phyloP scores from a whole-genome alignment of 495 filamentous ascomycete species.

The Aspergillus carlsbadensis region DNA sequence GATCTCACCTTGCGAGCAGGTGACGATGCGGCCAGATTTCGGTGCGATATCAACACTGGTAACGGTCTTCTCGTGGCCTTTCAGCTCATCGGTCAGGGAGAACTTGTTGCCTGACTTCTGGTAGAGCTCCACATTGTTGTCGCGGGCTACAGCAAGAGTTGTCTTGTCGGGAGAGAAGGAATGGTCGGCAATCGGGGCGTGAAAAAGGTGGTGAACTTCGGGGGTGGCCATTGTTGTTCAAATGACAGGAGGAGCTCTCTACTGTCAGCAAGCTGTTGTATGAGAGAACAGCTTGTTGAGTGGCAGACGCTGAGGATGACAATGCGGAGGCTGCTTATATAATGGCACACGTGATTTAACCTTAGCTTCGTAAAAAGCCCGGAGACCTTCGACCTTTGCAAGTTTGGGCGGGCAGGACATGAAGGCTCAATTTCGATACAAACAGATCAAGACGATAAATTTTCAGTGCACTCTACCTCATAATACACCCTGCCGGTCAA shows the following conservation, averaged over 20 bases:
- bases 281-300: conserved; percentile 2
- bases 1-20: conserved; percentile 84
- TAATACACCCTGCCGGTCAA: not conserved
- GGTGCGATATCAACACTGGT: conserved; percentile 96
- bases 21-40: conserved; percentile 85
- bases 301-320: not conserved
- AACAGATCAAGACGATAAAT: not conserved
- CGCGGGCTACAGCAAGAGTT: conserved; percentile 87
- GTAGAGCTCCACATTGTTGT: conserved; percentile 91
- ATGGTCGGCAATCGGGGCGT: conserved; percentile 94
- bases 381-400: not conserved
- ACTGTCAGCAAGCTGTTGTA: conserved; percentile 64
- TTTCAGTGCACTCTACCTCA: not conserved
- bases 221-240: conserved; percentile 69
- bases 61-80: conserved; percentile 94
- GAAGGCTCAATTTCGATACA: not conserved
- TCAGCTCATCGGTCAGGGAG: conserved; percentile 83
- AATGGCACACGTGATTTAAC: conserved; percentile 20
- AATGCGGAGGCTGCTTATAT: conserved; percentile 19
- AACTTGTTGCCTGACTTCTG: conserved; percentile 69
- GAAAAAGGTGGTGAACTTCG: conserved; percentile 95
- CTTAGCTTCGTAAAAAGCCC: not conserved
- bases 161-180: conserved; percentile 91
- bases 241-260: conserved; percentile 98
- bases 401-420: not conserved